Base-by-base conservation (phyloP, 352 stramenopile genomes). In the Pythium brassicae region DNA sequence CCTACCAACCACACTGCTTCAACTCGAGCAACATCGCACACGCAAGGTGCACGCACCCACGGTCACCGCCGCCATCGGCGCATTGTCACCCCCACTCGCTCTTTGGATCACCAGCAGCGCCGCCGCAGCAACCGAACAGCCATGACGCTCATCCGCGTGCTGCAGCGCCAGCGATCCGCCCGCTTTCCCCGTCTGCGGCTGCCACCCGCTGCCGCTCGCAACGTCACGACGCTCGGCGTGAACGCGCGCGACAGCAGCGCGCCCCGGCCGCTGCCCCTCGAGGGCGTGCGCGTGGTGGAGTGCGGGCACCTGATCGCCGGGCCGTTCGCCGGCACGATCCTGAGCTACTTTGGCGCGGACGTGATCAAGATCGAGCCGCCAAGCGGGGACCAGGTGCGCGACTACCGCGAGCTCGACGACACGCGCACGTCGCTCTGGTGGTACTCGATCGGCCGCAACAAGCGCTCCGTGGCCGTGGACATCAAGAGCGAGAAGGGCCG, bases 331-430 rank as follows among this genome's bases (percentile, higher is more conserved):
- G 83, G 72, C 15, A 91, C 81, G 51, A 94, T 96, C 53, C 57
- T 96, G 46, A 87, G 69, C 62, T 94, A 96, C 71, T 96, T 94
- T 65, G 87, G 87, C 29, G 87, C 87, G 4, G 86, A 96, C 65
- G 86, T 96, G 47, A 96, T 96, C 75, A 95, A 96, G 55, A 82
- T 96, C 35, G 87, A 96, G 63, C 83, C 85, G 11, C 87, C 83
- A 4, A 89, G 72, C 15, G 87, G 87, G 12, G 87, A 96, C 52
- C 83, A 94, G 50, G 66, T 94, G 57, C 85, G 87, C 29, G 76
- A 83, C 59, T 94, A 88, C 57, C 82, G 86, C 34, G 66, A 87
- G 53, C 62, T 94, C 37, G 84, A 95, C 56, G 55, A 63, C 23
- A 82, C 67, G 48, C 74, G 78, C 57, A 95, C 85, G 29, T 94